Evolutionary conservation across 2,329 filamentous ascomycete species (phyloP).

Genomic region (Neospermospora avenae): DNA sequence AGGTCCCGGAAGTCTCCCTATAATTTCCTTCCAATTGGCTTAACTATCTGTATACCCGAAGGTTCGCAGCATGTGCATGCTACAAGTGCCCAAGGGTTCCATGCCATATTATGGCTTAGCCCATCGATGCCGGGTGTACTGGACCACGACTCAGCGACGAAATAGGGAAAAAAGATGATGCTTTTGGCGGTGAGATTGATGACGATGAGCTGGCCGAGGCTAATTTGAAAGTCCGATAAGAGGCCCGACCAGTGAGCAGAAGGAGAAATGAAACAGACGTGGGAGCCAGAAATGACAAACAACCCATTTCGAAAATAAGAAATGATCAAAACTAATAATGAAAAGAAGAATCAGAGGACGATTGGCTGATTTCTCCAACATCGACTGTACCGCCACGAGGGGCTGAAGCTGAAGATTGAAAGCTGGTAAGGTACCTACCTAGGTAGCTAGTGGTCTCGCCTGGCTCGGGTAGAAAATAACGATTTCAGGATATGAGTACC

Average conservation of each 20-base stretch:
- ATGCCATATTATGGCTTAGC: conserved; percentile 8
- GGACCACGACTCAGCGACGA: conserved; percentile 8
- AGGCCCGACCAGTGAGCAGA: neutral
- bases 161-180: neutral
- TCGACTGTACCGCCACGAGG: neutral
- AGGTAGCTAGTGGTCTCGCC: neutral
- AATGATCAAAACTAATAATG: neutral
- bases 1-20: neutral
- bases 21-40: neutral
- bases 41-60: neutral
- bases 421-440: no score
- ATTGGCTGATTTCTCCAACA: neutral
- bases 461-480: neutral
- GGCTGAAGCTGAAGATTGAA: neutral
- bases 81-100: conserved; percentile 2
- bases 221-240: conserved; percentile 4
- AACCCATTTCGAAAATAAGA: neutral
- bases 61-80: neutral
- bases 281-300: neutral
- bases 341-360: no score
- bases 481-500: neutral
- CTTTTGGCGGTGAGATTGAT: conserved; percentile 12
- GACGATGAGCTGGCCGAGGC: conserved; percentile 9
- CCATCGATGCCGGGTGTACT: neutral
- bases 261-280: neutral